Conservation (phyloP, 352 stramenopile genomes). For the Phytophthora chlamydospora region DNA sequence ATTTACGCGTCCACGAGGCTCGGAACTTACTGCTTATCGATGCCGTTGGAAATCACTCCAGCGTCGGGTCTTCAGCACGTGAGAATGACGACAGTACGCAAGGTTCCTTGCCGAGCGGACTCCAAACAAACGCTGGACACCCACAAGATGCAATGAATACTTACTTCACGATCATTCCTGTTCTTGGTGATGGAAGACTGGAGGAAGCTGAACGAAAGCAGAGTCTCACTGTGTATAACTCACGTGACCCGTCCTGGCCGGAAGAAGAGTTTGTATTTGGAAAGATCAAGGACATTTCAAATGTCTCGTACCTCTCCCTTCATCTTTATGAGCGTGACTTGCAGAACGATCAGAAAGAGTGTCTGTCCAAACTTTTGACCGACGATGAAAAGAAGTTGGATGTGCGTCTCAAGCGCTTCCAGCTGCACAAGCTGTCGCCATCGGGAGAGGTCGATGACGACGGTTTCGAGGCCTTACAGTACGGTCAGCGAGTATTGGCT, state of each 20-base stretch:
- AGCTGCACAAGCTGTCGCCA: slow-evolving; percentile 58
- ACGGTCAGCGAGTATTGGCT: slow-evolving; percentile 68
- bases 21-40: slow-evolving; percentile 44
- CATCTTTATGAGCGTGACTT: slow-evolving; percentile 73
- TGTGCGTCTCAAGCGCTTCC: slow-evolving; percentile 49
- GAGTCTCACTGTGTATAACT: slow-evolving; percentile 73
- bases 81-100: slow-evolving; percentile 5
- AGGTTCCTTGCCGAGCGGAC: slow-evolving; percentile 1
- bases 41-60: slow-evolving; percentile 4
- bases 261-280: slow-evolving; percentile 73
- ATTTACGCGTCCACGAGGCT: slow-evolving; percentile 51
- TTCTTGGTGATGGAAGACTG: slow-evolving; percentile 48
- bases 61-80: not conserved
- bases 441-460: slow-evolving; percentile 59
- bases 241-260: slow-evolving; percentile 61
- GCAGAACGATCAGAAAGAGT: slow-evolving; percentile 34
- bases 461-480: slow-evolving; percentile 56
- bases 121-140: slow-evolving; percentile 17
- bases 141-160: slow-evolving; percentile 40
- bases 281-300: slow-evolving; percentile 50
- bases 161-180: slow-evolving; percentile 77
- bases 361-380: slow-evolving; percentile 44
- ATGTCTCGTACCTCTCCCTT: slow-evolving; percentile 68
- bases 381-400: slow-evolving; percentile 37
- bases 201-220: slow-evolving; percentile 55